These are phyloP conservation scores for Ogataea nitratoaversa DNA, from an alignment of 805 yeast species.

Conservation along the genomic window DNA sequence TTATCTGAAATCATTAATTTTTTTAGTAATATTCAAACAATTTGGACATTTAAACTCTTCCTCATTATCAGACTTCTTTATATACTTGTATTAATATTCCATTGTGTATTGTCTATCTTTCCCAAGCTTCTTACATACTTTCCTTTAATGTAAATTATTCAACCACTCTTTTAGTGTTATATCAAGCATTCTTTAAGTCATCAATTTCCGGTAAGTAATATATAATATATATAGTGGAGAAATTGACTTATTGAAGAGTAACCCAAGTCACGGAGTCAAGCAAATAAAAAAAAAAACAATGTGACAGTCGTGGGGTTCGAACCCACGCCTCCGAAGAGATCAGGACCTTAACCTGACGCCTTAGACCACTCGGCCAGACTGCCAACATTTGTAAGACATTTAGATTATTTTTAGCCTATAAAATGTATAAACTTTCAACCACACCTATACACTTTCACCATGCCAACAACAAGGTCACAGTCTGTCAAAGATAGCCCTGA, in stretches of 20 bases:
- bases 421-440: neutral
- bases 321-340: slow-evolving; percentile 86
- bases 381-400: slow-evolving; percentile 18
- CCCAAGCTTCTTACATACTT: no score
- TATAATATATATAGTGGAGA: no score
- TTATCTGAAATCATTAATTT: no score
- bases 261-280: neutral
- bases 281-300: slow-evolving; percentile 22
- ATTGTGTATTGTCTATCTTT: neutral
- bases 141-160: no score
- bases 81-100: neutral
- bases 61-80: no score
- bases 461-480: no score
- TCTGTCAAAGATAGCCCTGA: no score
- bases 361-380: slow-evolving; percentile 44
- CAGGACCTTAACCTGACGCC: slow-evolving; percentile 53
- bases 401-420: no score
- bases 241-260: no score
- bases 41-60: no score
- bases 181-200: neutral
- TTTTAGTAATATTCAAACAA: no score
- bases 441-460: neutral
- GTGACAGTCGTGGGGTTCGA: slow-evolving; percentile 82
- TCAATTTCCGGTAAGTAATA: no score
- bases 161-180: neutral